Evolutionary conservation across 169 alveolate species (phyloP).

Genomic region (Plasmodium adleri): DNA sequence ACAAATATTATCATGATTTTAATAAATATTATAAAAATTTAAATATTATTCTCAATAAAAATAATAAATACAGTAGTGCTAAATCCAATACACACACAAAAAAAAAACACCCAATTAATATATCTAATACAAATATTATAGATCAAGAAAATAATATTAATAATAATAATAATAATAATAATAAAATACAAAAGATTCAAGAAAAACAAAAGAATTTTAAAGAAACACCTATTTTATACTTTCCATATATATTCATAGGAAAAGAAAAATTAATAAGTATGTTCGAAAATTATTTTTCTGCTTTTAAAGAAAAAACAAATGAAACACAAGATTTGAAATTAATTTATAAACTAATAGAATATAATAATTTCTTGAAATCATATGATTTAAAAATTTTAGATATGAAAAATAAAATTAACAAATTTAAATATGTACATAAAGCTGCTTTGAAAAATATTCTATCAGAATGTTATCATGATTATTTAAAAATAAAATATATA

Average conservation of each 20-base stretch:
- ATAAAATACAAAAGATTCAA: not conserved
- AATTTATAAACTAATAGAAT: slow-evolving; percentile 20
- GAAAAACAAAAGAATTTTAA: not conserved
- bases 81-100: not conserved
- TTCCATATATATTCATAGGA: slow-evolving; percentile 52
- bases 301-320: slow-evolving; percentile 66
- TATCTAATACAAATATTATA: not conserved
- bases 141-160: not conserved
- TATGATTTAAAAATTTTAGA: slow-evolving; percentile 21
- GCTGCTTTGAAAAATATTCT: slow-evolving; percentile 7
- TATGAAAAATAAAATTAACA: slow-evolving; percentile 27
- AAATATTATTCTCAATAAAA: not conserved
- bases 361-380: slow-evolving; percentile 24
- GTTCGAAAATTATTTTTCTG: slow-evolving; percentile 49
- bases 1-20: no score
- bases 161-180: not conserved
- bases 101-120: not conserved
- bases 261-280: slow-evolving; percentile 30
- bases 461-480: not conserved
- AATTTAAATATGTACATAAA: slow-evolving; percentile 3
- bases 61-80: not conserved
- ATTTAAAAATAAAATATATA: slow-evolving; percentile 8
- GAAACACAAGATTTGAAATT: slow-evolving; percentile 69
- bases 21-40: slow-evolving; percentile 24
- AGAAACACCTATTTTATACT: not conserved